Conservation (phyloP, 208 protist species). For the Leishmania mexicana region DNA sequence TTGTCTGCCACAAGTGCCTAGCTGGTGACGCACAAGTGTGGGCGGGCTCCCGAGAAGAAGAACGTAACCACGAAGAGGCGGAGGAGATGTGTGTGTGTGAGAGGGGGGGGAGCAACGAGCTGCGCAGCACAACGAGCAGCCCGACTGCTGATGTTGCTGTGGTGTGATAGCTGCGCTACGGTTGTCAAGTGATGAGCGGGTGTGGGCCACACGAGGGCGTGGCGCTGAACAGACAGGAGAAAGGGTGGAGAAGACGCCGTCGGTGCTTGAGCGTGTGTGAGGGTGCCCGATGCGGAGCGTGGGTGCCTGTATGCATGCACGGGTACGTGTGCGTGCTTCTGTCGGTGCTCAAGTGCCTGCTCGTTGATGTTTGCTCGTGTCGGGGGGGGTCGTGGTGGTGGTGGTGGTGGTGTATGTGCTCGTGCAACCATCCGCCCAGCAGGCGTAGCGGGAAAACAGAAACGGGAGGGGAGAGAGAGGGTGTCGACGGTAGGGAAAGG, state of each 20-base stretch:
- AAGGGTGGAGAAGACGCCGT: too few relatives aligned
- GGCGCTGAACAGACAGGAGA: not conserved
- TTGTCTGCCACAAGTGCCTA: not conserved
- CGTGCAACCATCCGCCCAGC: not conserved
- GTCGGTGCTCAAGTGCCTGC: not conserved
- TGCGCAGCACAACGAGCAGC: not conserved
- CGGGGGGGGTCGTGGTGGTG: not conserved
- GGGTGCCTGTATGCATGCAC: not conserved
- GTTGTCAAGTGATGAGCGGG: not conserved
- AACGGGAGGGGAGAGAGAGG: not conserved
- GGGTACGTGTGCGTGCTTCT: not conserved
- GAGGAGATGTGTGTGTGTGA: not conserved
- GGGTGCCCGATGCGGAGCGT: not conserved
- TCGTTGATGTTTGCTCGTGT: not conserved
- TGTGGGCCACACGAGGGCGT: not conserved
- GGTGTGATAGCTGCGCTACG: not conserved
- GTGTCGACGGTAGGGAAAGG: not conserved
- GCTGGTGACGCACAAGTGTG: not conserved
- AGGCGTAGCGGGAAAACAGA: not conserved
- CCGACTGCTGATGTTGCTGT: not conserved
- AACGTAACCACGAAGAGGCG: not conserved
- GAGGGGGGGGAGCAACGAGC: not conserved
- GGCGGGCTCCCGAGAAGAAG: not conserved
- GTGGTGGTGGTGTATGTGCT: not conserved
- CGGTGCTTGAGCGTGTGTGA: not conserved